Evolutionary conservation across 164 flowering plant genomes (phyloP), one percentile per base, ranked within the genome.

Genomic region (Sedum album): DNA sequence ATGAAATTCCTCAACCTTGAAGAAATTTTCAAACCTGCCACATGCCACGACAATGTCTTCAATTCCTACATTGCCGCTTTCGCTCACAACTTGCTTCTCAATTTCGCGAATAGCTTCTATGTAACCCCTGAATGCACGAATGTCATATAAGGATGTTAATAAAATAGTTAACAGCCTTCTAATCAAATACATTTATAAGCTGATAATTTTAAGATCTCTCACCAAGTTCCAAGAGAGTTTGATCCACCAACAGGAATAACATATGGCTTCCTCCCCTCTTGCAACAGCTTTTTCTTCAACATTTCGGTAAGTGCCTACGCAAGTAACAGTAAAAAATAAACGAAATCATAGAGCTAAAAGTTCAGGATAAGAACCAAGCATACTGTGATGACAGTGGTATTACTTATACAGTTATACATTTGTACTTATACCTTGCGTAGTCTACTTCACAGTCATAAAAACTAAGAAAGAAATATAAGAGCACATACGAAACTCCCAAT

Each of bases 161-260:
- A 39, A 65, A 48, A 36, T 33, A 64, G 13, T 62, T 30, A 62
- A 31, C n/a, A 4, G 36, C 9, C 39, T 31, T 38, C 20, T 25
- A 20, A 6, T 11, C 20, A 61, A 1, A 61, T 28, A 28, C 18
- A 63, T 31, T 31, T 38, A 35, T 35, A 31, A 0, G 7, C 4
- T 11, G 1, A 65, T 21, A 65, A 5, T 38, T 65, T 65, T 65
- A 9, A 31, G 42, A 23, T 65, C 21, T 42, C 88, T 85, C 76
- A 94, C 97, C 99, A 94, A 60, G 95, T 90, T 67, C 97, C 99
- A 25, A 91, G 68, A 63, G 97, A 84, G 81, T 94, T 89, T 63
- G 96, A 94, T 76, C 99, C 99, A 69, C 99, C 99, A 74, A 89
- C 96, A 68, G 97, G 99, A 80, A 94, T 94, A 68, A 94, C 91